Evolutionary conservation across 2,329 filamentous ascomycete species (phyloP).

Genomic region (Hirsutella thompsonii): DNA sequence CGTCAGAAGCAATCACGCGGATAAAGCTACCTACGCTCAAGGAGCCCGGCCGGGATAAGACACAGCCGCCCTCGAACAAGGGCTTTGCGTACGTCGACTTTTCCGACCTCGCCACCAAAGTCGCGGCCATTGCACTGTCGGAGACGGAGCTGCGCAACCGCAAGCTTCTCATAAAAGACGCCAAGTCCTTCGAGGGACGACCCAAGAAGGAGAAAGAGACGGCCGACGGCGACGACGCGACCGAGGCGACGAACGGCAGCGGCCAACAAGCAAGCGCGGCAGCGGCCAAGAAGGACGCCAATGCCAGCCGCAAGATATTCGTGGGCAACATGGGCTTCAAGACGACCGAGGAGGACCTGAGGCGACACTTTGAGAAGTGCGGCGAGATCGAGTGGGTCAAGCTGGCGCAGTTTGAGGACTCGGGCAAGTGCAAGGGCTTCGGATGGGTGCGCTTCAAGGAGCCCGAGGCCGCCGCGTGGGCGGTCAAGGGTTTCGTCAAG

Average conservation of each 20-base stretch:
- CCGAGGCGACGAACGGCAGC: no score
- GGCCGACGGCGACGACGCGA: slow-evolving; percentile 18
- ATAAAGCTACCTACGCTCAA: slow-evolving; percentile 64
- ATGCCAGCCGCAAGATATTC: slow-evolving; percentile 73
- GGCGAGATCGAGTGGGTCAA: slow-evolving; percentile 74
- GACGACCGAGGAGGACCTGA: slow-evolving; percentile 66
- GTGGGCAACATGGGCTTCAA: slow-evolving; percentile 82
- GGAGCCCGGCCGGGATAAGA: slow-evolving; percentile 25
- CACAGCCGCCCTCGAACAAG: slow-evolving; percentile 48
- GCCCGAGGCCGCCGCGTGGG: slow-evolving; percentile 53
- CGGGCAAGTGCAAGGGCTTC: slow-evolving; percentile 95
- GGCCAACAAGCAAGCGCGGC: no score
- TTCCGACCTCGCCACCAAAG: slow-evolving; percentile 50
- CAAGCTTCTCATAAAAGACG: slow-evolving; percentile 83
- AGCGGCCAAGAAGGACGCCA: slow-evolving; percentile 21
- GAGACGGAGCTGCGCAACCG: slow-evolving; percentile 68
- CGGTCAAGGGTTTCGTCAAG: slow-evolving; percentile 67
- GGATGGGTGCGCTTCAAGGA: slow-evolving; percentile 90
- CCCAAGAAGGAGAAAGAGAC: slow-evolving; percentile 49
- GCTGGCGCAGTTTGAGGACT: slow-evolving; percentile 90
- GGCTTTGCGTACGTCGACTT: slow-evolving; percentile 98
- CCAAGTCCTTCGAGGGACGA: slow-evolving; percentile 81
- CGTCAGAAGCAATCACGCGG: slow-evolving; percentile 64
- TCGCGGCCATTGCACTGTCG: slow-evolving; percentile 73
- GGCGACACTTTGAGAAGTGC: slow-evolving; percentile 72